Evolutionary conservation across 2,329 filamentous ascomycete genomes (phyloP).

Genomic region (Anthostomella pinea): DNA sequence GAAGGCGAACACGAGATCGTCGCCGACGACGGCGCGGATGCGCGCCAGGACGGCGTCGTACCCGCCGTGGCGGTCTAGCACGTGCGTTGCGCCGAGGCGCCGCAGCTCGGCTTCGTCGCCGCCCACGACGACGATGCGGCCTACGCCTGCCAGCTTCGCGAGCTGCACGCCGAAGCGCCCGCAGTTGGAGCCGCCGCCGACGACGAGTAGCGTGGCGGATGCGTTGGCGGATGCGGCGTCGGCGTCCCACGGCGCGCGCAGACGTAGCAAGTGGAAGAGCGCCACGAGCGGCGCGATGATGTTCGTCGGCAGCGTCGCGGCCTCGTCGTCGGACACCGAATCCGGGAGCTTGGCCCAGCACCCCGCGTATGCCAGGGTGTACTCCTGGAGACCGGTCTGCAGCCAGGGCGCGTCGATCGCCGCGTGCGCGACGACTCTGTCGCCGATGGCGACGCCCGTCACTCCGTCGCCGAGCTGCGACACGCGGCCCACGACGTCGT

Average conservation of each 20-base stretch:
- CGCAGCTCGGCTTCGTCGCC: conserved; percentile 32
- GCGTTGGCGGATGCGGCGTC: conserved; percentile 20
- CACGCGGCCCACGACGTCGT: conserved; percentile 35
- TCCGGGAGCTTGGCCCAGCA: conserved; percentile 33
- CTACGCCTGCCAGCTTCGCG: conserved; percentile 35
- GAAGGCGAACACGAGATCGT: conserved; percentile 37
- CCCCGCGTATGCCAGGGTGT: conserved; percentile 31
- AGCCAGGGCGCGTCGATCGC: conserved; percentile 5
- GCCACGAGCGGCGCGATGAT: conserved; percentile 32
- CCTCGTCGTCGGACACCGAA: conserved; percentile 33
- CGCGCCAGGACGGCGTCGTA: conserved; percentile 29
- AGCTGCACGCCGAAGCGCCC: conserved; percentile 34
- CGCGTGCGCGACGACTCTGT: conserved; percentile 32
- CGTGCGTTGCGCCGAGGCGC: conserved; percentile 37
- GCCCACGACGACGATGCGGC: conserved; percentile 37
- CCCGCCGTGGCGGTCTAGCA: conserved; percentile 37
- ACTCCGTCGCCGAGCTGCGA: conserved; percentile 26
- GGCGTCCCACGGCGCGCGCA: conserved; percentile 29
- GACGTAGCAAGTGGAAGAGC: conserved; percentile 32
- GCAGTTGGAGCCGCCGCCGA: conserved; percentile 35
- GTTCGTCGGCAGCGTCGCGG: conserved; percentile 36
- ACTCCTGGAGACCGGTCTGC: conserved; percentile 36
- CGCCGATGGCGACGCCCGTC: conserved; percentile 26
- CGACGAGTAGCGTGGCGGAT: conserved; percentile 24
- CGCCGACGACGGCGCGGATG: conserved; percentile 36